Evolutionary conservation across 345 rosid species (phyloP).

Genomic region (Eucalyptus rudis): DNA sequence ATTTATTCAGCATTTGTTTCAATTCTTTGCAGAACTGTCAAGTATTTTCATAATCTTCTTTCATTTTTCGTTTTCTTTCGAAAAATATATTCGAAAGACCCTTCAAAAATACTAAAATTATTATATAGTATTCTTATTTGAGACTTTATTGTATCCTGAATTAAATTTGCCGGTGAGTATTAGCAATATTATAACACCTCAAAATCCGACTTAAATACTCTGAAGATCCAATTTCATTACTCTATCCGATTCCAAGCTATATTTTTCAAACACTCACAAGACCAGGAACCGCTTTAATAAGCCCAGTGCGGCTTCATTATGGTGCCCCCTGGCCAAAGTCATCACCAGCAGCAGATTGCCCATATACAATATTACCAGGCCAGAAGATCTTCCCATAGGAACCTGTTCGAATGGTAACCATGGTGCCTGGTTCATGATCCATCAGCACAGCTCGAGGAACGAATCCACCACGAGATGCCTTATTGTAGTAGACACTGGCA

Average conservation of each 20-base stretch:
- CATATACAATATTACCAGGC: conserved; percentile 17
- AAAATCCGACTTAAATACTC: rapidly evolving
- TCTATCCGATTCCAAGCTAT: rapidly evolving
- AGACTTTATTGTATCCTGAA: no score
- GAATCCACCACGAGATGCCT: conserved; percentile 18
- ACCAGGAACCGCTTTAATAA: conserved; percentile 1
- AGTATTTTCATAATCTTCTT: no score
- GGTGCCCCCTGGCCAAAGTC: conserved; percentile 15
- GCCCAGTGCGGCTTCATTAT: conserved; percentile 13
- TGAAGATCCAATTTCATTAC: rapidly evolving
- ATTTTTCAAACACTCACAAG: background rate
- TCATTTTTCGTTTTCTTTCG: rapidly evolving
- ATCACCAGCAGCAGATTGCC: conserved; percentile 14
- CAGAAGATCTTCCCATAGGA: conserved; percentile 11
- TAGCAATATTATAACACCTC: rapidly evolving
- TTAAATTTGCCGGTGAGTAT: rapidly evolving
- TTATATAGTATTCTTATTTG: no score
- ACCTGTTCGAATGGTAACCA: conserved; percentile 15
- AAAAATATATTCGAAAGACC: no score
- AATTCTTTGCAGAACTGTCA: no score
- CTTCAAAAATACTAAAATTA: rapidly evolving
- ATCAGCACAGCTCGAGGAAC: conserved; percentile 26
- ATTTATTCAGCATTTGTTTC: no score
- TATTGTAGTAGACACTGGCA: conserved; percentile 15
- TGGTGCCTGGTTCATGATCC: conserved; percentile 27